Base-by-base conservation (phyloP, 805 yeast genomes). In the Candida vartiovaarae region DNA sequence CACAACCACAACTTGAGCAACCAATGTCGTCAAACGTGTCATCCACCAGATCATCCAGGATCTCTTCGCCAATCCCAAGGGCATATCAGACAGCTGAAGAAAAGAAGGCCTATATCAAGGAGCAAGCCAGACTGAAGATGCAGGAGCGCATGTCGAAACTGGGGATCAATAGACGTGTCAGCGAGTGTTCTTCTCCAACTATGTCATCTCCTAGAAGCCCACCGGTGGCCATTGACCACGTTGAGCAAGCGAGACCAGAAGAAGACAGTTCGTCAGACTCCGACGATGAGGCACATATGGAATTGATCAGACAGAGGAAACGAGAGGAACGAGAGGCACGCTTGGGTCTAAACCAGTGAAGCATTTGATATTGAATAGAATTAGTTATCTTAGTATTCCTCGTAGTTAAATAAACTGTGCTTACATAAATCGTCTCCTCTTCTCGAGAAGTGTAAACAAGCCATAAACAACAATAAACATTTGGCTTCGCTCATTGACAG, bases 91-190 rank as follows among this genome's bases (percentile, higher is more conserved):
- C 76, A 8, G 71, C 82, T 1, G 84, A 78, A 45, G 91, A 84
- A 42, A 71, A 93, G 51, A 75, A 89, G 11, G 84, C 84, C 8
- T 76, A 78, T 55, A 80, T 87, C 41, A 86, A 84, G 62, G 91
- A 88, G 24, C 93, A 85, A 55, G 87, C 87, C 1, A 75, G 76
- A 49, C 78, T 80, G 54, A 76, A 82, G 60, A 87, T 89, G 95
- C 79, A 79, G 46, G 95, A 86, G 56, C 71, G 89, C 53, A 70
- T 88, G 44, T 55, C 59, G 24, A 53, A 51, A 32, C 51, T 88
- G 41, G 95, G 95, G 1, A 75, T 87, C 30, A 32, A n/a, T 10
- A 33, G 35, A 33, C 25, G 9, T 23, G 20, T 25, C 20, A 26
- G 36, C 30, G 39, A 30, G 24, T 5, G 33, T 38, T 10, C 52